Conservation (phyloP, 2,329 filamentous ascomycete species). For the Penicillium capsulatum region DNA sequence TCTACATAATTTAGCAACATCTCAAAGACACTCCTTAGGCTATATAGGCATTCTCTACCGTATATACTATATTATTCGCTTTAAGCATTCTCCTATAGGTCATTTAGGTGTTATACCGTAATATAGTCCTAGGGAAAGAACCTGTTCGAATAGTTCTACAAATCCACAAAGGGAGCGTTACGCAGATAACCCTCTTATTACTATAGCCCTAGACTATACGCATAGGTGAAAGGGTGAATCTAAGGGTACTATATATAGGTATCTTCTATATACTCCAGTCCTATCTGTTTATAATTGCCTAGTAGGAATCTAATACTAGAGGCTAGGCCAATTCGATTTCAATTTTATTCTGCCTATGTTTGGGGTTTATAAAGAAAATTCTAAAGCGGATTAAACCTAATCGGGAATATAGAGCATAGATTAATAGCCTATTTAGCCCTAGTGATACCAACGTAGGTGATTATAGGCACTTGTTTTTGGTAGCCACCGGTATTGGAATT, state of each 20-base stretch:
- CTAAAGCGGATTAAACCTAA: constrained; percentile 5
- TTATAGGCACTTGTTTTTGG: constrained; percentile 33
- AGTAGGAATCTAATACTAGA: constrained; percentile 9
- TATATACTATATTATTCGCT: not conserved
- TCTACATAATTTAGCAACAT: constrained; percentile 15
- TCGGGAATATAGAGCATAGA: constrained; percentile 7
- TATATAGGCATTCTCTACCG: constrained; percentile 3
- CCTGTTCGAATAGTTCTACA: constrained; percentile 1
- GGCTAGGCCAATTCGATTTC: constrained; percentile 8
- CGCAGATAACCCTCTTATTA: constrained; percentile 7
- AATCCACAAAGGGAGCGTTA: constrained; percentile 3
- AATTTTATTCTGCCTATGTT: constrained; percentile 9
- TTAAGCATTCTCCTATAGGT: constrained; percentile 3
- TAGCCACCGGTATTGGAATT: constrained; percentile 36
- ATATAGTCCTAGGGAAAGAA: constrained; percentile 7
- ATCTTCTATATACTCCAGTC: constrained; percentile 8
- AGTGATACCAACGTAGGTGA: constrained; percentile 8
- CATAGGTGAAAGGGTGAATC: constrained; percentile 6
- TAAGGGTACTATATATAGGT: constrained; percentile 7
- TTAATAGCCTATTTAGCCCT: constrained; percentile 11
- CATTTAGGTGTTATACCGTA: constrained; percentile 4
- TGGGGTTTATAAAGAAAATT: constrained; percentile 9
- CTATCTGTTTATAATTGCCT: constrained; percentile 9
- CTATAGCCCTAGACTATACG: constrained; percentile 7
- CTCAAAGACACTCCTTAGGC: not conserved